Base-by-base conservation (phyloP, 139 green algal genomes). In the Coccomyxa sp. region DNA sequence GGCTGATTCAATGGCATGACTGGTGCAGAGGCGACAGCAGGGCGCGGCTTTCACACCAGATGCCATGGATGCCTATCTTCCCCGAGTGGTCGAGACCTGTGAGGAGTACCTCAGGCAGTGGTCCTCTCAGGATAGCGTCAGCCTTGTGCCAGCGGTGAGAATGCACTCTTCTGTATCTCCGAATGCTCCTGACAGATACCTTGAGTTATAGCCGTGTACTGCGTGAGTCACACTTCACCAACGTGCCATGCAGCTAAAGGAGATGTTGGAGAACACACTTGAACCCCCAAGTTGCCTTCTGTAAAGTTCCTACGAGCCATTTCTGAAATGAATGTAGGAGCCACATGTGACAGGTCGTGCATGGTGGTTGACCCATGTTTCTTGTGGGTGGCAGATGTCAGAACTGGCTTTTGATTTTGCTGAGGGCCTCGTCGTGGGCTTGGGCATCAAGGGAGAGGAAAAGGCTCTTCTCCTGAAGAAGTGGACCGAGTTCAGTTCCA, bases 31-130 rank as follows among this genome's bases (percentile, higher is more conserved):
- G 76, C 13, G 76, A 16, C 30, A 58, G 76, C 76, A 63, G 31
- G 31, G 31, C 30, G 31, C 76, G 76, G 76, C 76, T 15, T 80
- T 80, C 76, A 80, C 30, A 0, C 76, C 76, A 14, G 76, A 80
- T 16, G 76, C 76, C 15, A 58, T 80, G 76, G 76, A 58, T 31
- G 17, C 76, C 16, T 80, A 80, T 32, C 76, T 80, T 0, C 76
- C 76, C 30, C 31, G 31, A 58, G 76, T 80, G 76, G 31, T 57
- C 30, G 76, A 18, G 16, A 80, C 31, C 0, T 58, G 30, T 1
- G 30, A 59, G 30, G 76, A 21, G 16, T 80, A 63, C 76, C 76
- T 80, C 30, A 17, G 58, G 23, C 71, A 38, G 27, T 77, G 71
- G 71, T 10, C 71, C 27, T 77, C 71, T 12, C 71, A 38, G 45